Conservation (phyloP, 1,284 basidiomycete species). For the Tremellales sp. region DNA sequence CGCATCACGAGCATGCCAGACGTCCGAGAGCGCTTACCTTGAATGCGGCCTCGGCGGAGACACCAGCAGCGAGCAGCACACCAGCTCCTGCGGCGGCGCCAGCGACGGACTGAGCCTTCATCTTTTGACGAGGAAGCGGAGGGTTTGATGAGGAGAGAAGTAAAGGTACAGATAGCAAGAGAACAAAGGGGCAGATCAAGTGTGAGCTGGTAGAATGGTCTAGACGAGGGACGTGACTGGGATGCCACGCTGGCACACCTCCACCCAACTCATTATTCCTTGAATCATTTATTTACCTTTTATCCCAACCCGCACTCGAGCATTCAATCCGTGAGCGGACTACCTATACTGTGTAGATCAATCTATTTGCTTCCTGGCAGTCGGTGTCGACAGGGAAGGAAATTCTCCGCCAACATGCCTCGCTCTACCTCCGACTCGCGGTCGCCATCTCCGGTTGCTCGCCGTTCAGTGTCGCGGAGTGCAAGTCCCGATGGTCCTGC, state of each 20-base stretch:
- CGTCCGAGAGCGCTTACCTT: constrained; percentile 20
- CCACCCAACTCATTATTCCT: no score
- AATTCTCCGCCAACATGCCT: constrained; percentile 28
- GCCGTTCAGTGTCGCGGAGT: constrained; percentile 14
- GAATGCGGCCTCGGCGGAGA: constrained; percentile 36
- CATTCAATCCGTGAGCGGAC: no score
- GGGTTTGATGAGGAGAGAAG: no score
- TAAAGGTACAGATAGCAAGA: no score
- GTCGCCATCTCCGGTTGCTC: constrained; percentile 11
- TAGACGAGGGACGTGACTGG: neutral
- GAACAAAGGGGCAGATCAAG: neutral
- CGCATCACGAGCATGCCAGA: neutral
- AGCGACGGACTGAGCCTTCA: constrained; percentile 44
- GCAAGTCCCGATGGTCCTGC: constrained; percentile 23
- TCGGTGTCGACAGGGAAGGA: no score
- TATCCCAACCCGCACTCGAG: no score
- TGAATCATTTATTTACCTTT: no score
- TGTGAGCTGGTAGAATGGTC: neutral
- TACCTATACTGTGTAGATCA: no score
- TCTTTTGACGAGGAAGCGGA: no score
- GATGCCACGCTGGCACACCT: neutral
- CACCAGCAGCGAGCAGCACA: constrained; percentile 33
- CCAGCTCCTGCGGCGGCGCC: constrained; percentile 40
- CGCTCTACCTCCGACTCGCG: constrained; percentile 19
- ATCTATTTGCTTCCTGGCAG: no score